These are phyloP conservation scores for Metschnikowia anglica DNA, from an alignment of 805 yeast species.

Conservation along the genomic window DNA sequence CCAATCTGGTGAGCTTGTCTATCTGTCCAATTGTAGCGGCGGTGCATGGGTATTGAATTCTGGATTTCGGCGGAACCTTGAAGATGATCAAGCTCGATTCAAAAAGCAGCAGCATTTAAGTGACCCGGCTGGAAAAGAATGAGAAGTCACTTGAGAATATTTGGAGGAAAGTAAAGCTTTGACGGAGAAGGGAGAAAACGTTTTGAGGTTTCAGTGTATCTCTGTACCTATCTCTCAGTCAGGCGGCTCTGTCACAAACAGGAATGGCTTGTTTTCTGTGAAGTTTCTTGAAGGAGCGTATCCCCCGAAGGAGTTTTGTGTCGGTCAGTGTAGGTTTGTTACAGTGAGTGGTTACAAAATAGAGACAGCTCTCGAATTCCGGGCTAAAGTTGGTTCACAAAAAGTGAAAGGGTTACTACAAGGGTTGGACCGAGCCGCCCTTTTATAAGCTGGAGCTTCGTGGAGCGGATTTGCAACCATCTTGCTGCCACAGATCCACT, in stretches of 20 bases:
- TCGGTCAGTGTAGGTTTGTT: no score
- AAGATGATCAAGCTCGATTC: slow-evolving; percentile 11
- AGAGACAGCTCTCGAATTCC: no score
- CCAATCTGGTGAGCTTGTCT: slow-evolving; percentile 4
- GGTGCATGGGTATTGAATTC: slow-evolving; percentile 8
- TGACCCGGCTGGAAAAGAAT: background rate
- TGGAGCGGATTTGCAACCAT: slow-evolving; percentile 8
- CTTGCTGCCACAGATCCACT: slow-evolving; percentile 6
- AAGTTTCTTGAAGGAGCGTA: no score
- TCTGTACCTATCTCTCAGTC: no score
- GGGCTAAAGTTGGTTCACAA: no score
- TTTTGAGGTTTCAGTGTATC: no score
- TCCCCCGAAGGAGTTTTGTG: no score
- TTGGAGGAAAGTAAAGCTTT: background rate
- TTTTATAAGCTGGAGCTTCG: background rate
- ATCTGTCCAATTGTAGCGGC: slow-evolving; percentile 1
- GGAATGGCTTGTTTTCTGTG: no score
- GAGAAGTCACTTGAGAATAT: background rate
- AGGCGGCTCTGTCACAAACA: no score
- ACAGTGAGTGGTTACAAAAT: no score
- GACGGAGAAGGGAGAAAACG: no score
- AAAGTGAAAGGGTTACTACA: no score
- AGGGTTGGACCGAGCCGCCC: background rate
- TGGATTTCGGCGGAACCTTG: slow-evolving; percentile 6
- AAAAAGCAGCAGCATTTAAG: slow-evolving; percentile 8